phyloP scores from a whole-genome alignment of 2,329 filamentous ascomycete species.

The Monosporascus sp. region DNA sequence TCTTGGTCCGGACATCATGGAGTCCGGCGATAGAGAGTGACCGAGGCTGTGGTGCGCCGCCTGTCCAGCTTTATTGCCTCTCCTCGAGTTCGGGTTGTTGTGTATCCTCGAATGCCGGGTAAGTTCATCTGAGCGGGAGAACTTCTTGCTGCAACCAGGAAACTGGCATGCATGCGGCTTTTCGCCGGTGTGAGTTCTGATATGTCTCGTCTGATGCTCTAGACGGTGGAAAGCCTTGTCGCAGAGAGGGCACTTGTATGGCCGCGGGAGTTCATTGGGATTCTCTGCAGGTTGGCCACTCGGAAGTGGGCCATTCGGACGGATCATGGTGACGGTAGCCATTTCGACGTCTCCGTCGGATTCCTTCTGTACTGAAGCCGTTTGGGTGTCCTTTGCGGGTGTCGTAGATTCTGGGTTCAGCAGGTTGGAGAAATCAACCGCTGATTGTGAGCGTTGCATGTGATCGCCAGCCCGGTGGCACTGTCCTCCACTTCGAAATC shows the following conservation, averaged over 20 bases:
- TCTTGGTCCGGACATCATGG: constrained; percentile 67
- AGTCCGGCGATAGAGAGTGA: constrained; percentile 46
- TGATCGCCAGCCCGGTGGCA: constrained; percentile 43
- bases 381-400: constrained; percentile 23
- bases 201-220: constrained; percentile 87
- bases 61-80: constrained; percentile 74
- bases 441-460: constrained; percentile 71
- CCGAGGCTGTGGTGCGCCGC: constrained; percentile 37
- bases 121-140: constrained; percentile 92
- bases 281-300: constrained; percentile 57
- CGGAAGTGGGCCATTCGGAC: constrained; percentile 58
- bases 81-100: constrained; percentile 95
- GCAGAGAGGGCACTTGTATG: constrained; percentile 97
- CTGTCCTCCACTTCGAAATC: constrained; percentile 11
- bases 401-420: constrained; percentile 56
- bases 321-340: constrained; percentile 50
- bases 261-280: constrained; percentile 72
- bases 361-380: constrained; percentile 23
- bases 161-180: constrained; percentile 97
- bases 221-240: constrained; percentile 98
- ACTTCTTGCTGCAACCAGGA: constrained; percentile 93
- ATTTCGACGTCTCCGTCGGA: constrained; percentile 39
- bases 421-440: constrained; percentile 70
- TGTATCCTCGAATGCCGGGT: constrained; percentile 97
- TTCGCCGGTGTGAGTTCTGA: constrained; percentile 94